phyloP scores from a whole-genome alignment of 257 asterid genomes.

The Orobanche coerulescens region DNA sequence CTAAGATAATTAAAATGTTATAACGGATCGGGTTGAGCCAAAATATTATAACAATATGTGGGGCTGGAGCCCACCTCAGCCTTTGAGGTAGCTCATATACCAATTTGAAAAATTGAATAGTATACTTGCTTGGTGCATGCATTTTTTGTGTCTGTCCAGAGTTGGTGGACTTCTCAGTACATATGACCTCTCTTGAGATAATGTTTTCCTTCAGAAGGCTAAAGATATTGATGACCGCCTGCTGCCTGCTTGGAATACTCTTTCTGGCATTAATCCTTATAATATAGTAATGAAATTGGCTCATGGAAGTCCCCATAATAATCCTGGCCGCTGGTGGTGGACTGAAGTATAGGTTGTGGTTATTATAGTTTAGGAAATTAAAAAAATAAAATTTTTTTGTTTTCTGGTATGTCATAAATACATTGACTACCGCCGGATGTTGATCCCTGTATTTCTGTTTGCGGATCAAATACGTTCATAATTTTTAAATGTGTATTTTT shows the following conservation, averaged over 20 bases:
- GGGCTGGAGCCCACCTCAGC: too few species aligned
- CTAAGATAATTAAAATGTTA: too few species aligned
- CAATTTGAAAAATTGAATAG: too few species aligned
- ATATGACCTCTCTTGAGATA: conserved; percentile 93
- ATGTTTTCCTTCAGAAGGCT: conserved; percentile 87
- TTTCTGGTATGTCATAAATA: neutral
- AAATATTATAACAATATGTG: too few species aligned
- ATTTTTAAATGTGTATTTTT: neutral
- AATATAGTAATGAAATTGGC: conserved; percentile 84
- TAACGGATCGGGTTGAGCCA: too few species aligned
- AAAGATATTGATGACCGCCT: conserved; percentile 89
- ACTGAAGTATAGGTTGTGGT: conserved; percentile 71
- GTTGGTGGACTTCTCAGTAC: conserved; percentile 99
- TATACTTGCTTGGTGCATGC: conserved; percentile 23
- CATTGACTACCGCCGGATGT: neutral
- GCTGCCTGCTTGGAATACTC: conserved; percentile 96
- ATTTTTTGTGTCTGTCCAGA: conserved; percentile 48
- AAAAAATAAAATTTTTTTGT: too few species aligned
- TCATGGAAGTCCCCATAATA: conserved; percentile 83
- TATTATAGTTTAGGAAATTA: too few species aligned
- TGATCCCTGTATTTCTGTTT: neutral
- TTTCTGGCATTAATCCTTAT: conserved; percentile 94
- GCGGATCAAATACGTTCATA: conserved; percentile 11
- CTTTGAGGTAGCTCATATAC: too few species aligned
- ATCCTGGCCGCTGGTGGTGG: conserved; percentile 99